These are phyloP conservation scores for Tricholoma matsutake DNA, from an alignment of 768 basidiomycete genomes.

Conservation along the genomic window DNA sequence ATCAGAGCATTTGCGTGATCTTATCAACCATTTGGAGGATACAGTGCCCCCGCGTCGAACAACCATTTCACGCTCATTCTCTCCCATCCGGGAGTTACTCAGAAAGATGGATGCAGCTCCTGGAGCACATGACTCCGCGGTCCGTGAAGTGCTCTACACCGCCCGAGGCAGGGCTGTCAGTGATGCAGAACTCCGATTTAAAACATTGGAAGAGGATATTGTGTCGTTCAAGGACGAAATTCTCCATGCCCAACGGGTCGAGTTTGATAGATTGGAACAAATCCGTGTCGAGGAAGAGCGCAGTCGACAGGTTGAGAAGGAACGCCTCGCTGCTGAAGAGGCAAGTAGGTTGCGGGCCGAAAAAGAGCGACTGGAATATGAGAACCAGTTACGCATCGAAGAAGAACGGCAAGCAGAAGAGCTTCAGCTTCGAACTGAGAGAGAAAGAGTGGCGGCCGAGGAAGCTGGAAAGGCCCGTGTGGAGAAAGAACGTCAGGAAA, in stretches of 20 bases:
- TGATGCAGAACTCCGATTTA: constrained; percentile 47
- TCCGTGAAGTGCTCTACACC: constrained; percentile 46
- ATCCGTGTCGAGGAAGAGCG: constrained; percentile 33
- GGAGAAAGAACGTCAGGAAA: constrained; percentile 17
- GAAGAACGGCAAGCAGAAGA: constrained; percentile 21
- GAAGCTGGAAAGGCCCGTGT: constrained; percentile 19
- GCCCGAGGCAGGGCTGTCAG: constrained; percentile 49
- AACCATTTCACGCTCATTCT: constrained; percentile 45
- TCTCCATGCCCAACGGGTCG: constrained; percentile 38
- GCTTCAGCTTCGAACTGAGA: constrained; percentile 20
- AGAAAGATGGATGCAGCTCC: constrained; percentile 52
- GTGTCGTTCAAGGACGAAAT: constrained; percentile 39
- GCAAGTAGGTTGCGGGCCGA: constrained; percentile 33
- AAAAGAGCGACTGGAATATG: constrained; percentile 27
- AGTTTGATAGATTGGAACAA: constrained; percentile 38
- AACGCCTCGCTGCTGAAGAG: constrained; percentile 34
- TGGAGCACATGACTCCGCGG: constrained; percentile 37
- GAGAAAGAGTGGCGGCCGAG: constrained; percentile 19
- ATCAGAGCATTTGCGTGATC: constrained; percentile 31
- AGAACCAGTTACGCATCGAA: constrained; percentile 22
- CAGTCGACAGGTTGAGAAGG: constrained; percentile 32
- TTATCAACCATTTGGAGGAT: constrained; percentile 36
- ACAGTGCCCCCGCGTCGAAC: constrained; percentile 31
- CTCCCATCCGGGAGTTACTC: constrained; percentile 52
- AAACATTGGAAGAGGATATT: constrained; percentile 45